These are phyloP conservation scores for Psilocybe azurescens DNA, from an alignment of 768 basidiomycete species.

Conservation along the genomic window DNA sequence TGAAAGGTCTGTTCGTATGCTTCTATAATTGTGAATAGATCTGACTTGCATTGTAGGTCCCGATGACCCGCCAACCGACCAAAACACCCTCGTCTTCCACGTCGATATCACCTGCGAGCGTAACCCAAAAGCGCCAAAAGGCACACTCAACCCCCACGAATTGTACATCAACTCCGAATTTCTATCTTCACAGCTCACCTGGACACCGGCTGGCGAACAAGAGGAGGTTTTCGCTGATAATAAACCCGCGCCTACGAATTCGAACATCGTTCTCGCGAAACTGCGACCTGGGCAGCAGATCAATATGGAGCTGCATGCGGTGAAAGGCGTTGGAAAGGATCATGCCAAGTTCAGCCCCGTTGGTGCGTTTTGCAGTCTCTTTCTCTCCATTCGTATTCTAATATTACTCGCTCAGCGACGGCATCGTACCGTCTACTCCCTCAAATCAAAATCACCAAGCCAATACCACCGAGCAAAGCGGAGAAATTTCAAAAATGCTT, in stretches of 20 bases:
- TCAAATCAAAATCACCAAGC: conserved; percentile 74
- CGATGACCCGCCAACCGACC: conserved; percentile 77
- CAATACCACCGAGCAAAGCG: conserved; percentile 77
- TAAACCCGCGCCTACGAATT: conserved; percentile 71
- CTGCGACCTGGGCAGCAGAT: conserved; percentile 90
- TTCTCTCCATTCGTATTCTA: background rate
- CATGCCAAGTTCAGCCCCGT: conserved; percentile 98
- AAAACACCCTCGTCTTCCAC: conserved; percentile 90
- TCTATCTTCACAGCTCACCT: conserved; percentile 68
- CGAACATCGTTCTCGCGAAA: conserved; percentile 89
- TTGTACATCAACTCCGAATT: conserved; percentile 79
- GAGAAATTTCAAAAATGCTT: conserved; percentile 90
- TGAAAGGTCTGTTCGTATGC: conserved; percentile 42
- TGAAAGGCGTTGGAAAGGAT: conserved; percentile 92
- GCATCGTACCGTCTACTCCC: conserved; percentile 95
- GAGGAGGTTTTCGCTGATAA: conserved; percentile 54
- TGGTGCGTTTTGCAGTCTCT: conserved; percentile 52
- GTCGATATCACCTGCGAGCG: conserved; percentile 72
- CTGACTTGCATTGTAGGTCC: conserved; percentile 28
- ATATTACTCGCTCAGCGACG: conserved; percentile 61
- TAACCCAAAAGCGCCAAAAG: conserved; percentile 58
- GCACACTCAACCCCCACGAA: conserved; percentile 57
- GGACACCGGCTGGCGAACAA: conserved; percentile 88
- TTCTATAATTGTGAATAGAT: background rate
- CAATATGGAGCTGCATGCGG: conserved; percentile 85